A percentile compares a stretch with the other conserved stretches of the same genome.
These are phyloP conservation scores for Lactarius akahatsu DNA, from an alignment of 768 basidiomycete genomes.

Conservation along the genomic window DNA sequence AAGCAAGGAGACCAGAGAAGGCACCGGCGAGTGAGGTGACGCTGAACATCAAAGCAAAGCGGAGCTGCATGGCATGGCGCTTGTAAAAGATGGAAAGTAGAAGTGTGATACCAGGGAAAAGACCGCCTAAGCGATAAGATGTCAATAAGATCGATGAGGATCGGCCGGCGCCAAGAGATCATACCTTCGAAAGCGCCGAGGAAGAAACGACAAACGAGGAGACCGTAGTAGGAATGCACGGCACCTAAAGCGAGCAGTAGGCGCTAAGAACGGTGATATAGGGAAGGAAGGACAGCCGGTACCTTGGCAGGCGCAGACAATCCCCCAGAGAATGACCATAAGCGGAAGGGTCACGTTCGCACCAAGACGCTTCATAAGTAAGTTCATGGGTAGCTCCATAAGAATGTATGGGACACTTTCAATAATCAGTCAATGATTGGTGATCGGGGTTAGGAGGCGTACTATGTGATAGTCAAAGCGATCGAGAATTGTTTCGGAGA, in stretches of 20 bases:
- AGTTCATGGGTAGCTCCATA: slow-evolving; percentile 33
- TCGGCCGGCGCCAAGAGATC: not conserved
- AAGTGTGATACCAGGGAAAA: slow-evolving; percentile 42
- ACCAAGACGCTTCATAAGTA: slow-evolving; percentile 43
- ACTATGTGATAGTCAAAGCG: slow-evolving; percentile 28
- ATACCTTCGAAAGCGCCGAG: slow-evolving; percentile 59
- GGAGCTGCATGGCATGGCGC: slow-evolving; percentile 34
- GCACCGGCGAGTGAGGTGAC: slow-evolving; percentile 52
- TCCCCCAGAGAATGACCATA: slow-evolving; percentile 67
- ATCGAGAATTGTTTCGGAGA: slow-evolving; percentile 34
- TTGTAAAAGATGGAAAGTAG: slow-evolving; percentile 36
- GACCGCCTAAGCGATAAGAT: slow-evolving; percentile 35
- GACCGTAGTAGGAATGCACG: slow-evolving; percentile 50
- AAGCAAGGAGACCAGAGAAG: slow-evolving; percentile 64
- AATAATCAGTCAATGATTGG: slow-evolving; percentile 26
- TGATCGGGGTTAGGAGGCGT: not conserved
- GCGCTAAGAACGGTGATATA: not conserved
- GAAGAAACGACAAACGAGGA: slow-evolving; percentile 50
- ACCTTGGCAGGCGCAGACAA: slow-evolving; percentile 65
- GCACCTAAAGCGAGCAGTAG: slow-evolving; percentile 37
- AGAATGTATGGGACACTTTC: slow-evolving; percentile 33
- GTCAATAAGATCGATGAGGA: not conserved
- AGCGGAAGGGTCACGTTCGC: slow-evolving; percentile 62
- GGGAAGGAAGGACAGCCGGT: slow-evolving; percentile 4
- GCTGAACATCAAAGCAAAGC: slow-evolving; percentile 45